phyloP scores from a whole-genome alignment of 768 basidiomycete species.

The Guyanaporus albipodus region DNA sequence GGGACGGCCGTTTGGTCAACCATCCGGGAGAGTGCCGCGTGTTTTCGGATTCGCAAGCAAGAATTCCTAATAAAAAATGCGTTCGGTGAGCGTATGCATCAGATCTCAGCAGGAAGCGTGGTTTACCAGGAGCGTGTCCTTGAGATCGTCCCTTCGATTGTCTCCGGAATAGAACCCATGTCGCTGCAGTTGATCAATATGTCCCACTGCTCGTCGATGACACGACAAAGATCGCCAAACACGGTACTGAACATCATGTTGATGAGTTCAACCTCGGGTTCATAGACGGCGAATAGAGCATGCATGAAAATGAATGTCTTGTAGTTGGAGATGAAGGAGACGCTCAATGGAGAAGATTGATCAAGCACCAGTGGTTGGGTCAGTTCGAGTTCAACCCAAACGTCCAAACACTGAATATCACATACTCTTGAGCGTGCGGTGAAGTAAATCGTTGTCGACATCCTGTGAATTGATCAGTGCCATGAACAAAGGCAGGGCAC shows the following conservation, averaged over 20 bases:
- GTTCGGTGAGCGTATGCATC: not conserved
- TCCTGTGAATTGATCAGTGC: constrained; percentile 7
- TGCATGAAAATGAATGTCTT: constrained; percentile 22
- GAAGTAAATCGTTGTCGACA: constrained; percentile 11
- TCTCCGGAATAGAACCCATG: constrained; percentile 13
- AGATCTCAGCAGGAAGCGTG: not conserved
- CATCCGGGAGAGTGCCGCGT: constrained; percentile 15
- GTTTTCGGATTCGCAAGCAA: constrained; percentile 13
- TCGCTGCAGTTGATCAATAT: constrained; percentile 16
- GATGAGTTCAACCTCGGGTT: constrained; percentile 20
- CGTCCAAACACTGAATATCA: too few relatives aligned
- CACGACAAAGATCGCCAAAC: constrained; percentile 20
- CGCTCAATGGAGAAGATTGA: constrained; percentile 13
- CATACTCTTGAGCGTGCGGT: constrained; percentile 5
- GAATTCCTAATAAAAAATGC: constrained; percentile 7
- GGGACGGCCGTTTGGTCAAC: constrained; percentile 23
- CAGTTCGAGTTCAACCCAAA: not conserved
- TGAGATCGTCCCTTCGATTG: constrained; percentile 12
- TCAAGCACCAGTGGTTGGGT: constrained; percentile 4
- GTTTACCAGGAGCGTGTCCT: constrained; percentile 9
- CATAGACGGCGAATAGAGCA: constrained; percentile 19
- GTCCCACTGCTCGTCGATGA: constrained; percentile 22
- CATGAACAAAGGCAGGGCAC: not conserved
- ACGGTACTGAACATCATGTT: constrained; percentile 20
- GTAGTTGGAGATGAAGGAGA: constrained; percentile 20